Evolutionary conservation across 2,329 filamentous ascomycete species (phyloP), one percentile per base, ranked within the genome.

Genomic region (Plectosphaerella cucumerina): DNA sequence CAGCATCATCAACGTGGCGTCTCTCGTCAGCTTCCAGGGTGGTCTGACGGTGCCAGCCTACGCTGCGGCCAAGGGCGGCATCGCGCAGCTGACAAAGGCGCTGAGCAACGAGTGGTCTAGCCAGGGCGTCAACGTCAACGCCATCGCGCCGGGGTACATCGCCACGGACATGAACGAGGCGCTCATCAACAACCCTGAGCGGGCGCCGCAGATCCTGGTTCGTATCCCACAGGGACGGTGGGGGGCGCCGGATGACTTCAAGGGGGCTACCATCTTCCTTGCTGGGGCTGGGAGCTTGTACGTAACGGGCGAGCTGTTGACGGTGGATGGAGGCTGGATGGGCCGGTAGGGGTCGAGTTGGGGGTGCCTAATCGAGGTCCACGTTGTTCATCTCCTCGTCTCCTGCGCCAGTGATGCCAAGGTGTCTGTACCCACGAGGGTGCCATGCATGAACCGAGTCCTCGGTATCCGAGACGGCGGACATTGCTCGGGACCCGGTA

Each of bases 271-370:
- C 1, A 85, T 96, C 35, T 96, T 84, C 62, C 70, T 96, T 56
- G 89, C 89, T 1, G 87, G 87, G 61, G 77, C 73, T 63, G 87
- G 85, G 18, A 89, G 87, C 65, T 80, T 75, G 14, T 96, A 96
- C 71, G 86, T 96, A 39, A 90, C 81, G 58, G 91, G 90, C 0
- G 89, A 96, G 70, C 75, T 90, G 9, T 64, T 96, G 58, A 86
- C 87, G 21, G 89, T 96, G 42, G 91, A 96, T 68, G 91, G 91
- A 6, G 91, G 91, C 14, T 96, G 90, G 90, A 95, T 96, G 90
- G 90, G 89, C 1, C 77, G 89, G 75, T 95, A 31, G 15, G 14
- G 9, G 17, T 11, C 14, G 26, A 42, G 21, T n/a, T 14, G 42
- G 3, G 22, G 6, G 14, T 20, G 21, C 33, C 3, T 21, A 22